Conservation (phyloP, 257 asterid genomes). For the Ilex aquifolium region DNA sequence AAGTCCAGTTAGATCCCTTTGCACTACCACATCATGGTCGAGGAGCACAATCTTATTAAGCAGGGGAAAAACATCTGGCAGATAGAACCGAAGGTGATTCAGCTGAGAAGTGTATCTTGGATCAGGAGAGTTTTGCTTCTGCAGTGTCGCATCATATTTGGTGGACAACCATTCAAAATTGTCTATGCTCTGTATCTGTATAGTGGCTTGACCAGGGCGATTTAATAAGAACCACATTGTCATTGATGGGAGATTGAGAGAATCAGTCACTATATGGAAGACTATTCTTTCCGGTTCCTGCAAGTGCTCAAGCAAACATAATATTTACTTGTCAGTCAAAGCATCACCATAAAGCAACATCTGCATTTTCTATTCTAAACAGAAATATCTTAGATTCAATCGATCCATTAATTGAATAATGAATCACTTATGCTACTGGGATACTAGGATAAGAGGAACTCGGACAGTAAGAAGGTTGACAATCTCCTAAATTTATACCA, state of each 20-base stretch:
- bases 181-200: conserved; percentile 63
- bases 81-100: conserved; percentile 84
- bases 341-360: too few species aligned
- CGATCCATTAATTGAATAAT: too few species aligned
- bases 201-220: conserved; percentile 71
- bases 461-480: too few species aligned
- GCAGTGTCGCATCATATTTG: conserved; percentile 43
- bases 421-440: too few species aligned
- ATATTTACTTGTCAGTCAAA: too few species aligned
- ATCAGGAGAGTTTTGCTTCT: conserved; percentile 56
- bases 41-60: conserved; percentile 73
- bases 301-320: background rate
- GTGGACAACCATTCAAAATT: conserved; percentile 48
- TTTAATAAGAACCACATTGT: conserved; percentile 88
- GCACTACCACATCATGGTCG: conserved; percentile 94
- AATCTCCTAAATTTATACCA: too few species aligned
- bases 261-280: conserved; percentile 81
- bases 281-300: conserved; percentile 78
- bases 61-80: conserved; percentile 81
- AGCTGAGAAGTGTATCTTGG: conserved; percentile 64
- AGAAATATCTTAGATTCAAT: too few species aligned
- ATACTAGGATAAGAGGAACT: too few species aligned
- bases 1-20: conserved; percentile 24
- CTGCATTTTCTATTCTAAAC: too few species aligned
- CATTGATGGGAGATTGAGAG: conserved; percentile 75